Evolutionary conservation across 1,284 basidiomycete genomes (phyloP), one percentile per base, ranked within the genome.

Genomic region (Naganishia albida): DNA sequence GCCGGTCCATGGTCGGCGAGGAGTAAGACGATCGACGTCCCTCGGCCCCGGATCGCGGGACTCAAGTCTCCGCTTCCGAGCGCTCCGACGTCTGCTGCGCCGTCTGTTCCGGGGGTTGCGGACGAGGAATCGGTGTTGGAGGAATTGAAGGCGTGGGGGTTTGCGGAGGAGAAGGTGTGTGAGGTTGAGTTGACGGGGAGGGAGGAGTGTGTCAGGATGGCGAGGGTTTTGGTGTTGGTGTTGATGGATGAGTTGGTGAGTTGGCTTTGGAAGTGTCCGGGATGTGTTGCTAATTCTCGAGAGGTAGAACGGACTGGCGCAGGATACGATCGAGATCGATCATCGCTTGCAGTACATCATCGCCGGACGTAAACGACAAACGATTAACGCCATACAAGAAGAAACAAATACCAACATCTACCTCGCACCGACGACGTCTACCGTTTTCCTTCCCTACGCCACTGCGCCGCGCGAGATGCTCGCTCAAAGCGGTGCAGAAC

Each of bases 351-450:
- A 97, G 78, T 86, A 89, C 57, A 93, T 97, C 75, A 85, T 97
- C 68, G 90, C 91, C 13, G 92, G 91, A 23, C 87, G 91, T 68
- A 96, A 97, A 80, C 89, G 95, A 53, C 83, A 83, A 65, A 84
- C 89, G 26, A 83, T 99, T 48, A 95, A 98, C 78, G 85, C 88
- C 7, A 96, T 99, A 65, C 92, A 97, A 77, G 93, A 98, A 79
- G 93, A 98, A 79, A 98, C 95, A 0, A 93, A 88, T 0, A 97
- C 95, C 65, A 99, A 95, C 75, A 91, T 99, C 67, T 99, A 98
- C 78, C 85, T 92, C 70, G 30, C 56, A n/a, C 56, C 56, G 1
- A 50, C 46, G 1, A 49, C 56, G n/a, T 48, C 28, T 13, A 44
- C 56, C 2, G 46, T 46, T 8, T 60, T 60, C 20, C 23, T 25